Evolutionary conservation across 495 filamentous ascomycete species (phyloP).

Genomic region (Penicillium pulvis): DNA sequence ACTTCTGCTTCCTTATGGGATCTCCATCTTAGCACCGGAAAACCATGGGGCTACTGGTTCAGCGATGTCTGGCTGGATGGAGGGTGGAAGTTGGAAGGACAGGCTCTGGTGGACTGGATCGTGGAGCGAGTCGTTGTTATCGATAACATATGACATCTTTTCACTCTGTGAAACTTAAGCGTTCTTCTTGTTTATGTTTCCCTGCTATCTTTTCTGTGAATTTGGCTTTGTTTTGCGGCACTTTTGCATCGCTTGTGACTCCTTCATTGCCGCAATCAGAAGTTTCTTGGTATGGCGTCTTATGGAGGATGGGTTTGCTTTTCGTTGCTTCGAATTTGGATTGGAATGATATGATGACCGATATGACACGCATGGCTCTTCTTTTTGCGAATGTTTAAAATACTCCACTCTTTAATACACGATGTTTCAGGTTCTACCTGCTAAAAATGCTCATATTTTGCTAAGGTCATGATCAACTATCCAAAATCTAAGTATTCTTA

Average conservation of each 20-base stretch:
- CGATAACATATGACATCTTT: slow-evolving; percentile 32
- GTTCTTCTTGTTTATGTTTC: background rate
- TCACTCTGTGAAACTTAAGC: background rate
- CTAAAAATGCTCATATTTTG: no score
- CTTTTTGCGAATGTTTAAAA: slow-evolving; percentile 3
- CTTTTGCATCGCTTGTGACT: background rate
- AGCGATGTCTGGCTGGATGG: slow-evolving; percentile 41
- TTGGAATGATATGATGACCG: slow-evolving; percentile 23
- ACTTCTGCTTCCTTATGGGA: slow-evolving; percentile 20
- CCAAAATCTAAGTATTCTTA: no score
- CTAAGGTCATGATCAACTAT: no score
- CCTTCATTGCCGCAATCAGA: background rate
- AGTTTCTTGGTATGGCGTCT: background rate
- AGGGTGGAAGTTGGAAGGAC: slow-evolving; percentile 47
- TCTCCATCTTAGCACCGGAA: slow-evolving; percentile 19
- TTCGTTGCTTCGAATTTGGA: background rate
- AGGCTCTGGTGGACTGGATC: slow-evolving; percentile 48
- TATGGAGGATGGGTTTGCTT: background rate
- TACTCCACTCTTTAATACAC: slow-evolving; percentile 16
- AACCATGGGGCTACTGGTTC: slow-evolving; percentile 40
- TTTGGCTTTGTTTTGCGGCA: background rate
- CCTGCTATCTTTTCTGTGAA: background rate
- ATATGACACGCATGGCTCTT: slow-evolving; percentile 14
- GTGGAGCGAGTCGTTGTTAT: slow-evolving; percentile 44
- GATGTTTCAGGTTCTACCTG: slow-evolving; percentile 2